Evolutionary conservation across 768 basidiomycete species (phyloP).

Genomic region (Terana coerulea): DNA sequence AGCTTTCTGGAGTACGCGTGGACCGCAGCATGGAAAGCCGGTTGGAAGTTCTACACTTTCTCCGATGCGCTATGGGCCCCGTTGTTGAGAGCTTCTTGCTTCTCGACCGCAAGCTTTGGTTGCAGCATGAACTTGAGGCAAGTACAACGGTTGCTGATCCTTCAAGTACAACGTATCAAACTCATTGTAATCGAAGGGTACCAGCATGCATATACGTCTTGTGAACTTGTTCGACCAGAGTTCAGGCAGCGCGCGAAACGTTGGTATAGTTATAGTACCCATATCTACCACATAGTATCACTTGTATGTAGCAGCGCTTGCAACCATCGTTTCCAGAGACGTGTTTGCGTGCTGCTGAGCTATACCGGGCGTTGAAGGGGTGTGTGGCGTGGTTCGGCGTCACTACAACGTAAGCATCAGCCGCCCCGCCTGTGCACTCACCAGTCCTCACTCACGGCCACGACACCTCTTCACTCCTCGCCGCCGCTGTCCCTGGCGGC

Average conservation of each 20-base stretch:
- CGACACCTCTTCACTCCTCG: conserved; percentile 10
- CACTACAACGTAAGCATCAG: conserved; percentile 11
- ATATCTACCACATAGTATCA: background rate
- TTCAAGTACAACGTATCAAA: background rate
- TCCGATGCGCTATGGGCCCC: conserved; percentile 68
- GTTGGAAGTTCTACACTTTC: conserved; percentile 57
- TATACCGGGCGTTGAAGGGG: too few species aligned
- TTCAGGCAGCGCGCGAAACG: conserved; percentile 68
- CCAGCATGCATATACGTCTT: conserved; percentile 31
- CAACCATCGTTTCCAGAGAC: too few species aligned
- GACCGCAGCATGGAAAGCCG: conserved; percentile 31
- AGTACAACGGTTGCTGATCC: conserved; percentile 3
- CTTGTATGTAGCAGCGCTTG: too few species aligned
- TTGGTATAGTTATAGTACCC: conserved; percentile 44
- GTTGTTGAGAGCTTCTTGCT: conserved; percentile 63
- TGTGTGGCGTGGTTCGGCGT: conserved; percentile 14
- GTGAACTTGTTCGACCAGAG: conserved; percentile 73
- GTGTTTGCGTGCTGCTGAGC: too few species aligned
- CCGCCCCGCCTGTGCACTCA: conserved; percentile 8
- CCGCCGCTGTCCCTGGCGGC: conserved; percentile 9
- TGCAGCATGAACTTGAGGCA: conserved; percentile 37
- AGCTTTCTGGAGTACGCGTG: background rate
- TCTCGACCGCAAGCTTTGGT: conserved; percentile 58
- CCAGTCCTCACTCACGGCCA: conserved; percentile 8
- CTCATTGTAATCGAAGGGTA: conserved; percentile 6